phyloP scores from a whole-genome alignment of 306 rosid species.

The Trifolium fragiferum region DNA sequence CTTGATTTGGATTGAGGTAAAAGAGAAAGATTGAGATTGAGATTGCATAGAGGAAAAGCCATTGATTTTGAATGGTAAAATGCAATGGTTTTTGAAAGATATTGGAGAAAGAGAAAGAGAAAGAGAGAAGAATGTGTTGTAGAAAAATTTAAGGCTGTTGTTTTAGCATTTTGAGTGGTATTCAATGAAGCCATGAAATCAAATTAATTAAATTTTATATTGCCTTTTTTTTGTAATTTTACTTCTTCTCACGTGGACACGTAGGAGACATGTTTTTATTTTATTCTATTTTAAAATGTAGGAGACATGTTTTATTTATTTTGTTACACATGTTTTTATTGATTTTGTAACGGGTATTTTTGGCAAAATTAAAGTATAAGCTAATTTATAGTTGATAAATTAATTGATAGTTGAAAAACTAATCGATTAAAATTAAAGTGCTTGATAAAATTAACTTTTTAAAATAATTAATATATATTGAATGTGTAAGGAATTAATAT shows the following conservation, averaged over 20 bases:
- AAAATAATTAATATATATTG: too few species aligned
- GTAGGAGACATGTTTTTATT: neutral
- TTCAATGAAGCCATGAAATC: slow-evolving; percentile 59
- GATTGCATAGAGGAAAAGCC: slow-evolving; percentile 81
- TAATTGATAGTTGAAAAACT: too few species aligned
- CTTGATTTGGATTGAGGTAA: slow-evolving; percentile 55
- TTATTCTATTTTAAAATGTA: neutral
- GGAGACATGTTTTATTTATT: neutral
- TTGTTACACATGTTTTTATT: neutral
- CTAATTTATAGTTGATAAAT: too few species aligned
- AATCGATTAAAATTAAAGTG: too few species aligned
- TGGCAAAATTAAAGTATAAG: too few species aligned
- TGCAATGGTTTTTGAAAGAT: slow-evolving; percentile 24
- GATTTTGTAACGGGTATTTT: too few species aligned
- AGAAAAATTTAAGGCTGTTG: slow-evolving; percentile 42
- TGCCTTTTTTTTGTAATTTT: neutral
- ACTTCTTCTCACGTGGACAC: neutral
- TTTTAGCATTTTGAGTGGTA: slow-evolving; percentile 56
- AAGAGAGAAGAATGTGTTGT: slow-evolving; percentile 35
- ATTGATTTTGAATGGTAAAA: slow-evolving; percentile 50
- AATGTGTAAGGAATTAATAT: too few species aligned
- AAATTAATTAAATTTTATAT: slow-evolving; percentile 23
- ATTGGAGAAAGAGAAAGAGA: slow-evolving; percentile 39
- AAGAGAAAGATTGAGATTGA: slow-evolving; percentile 65
- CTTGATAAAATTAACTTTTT: too few species aligned